A percentile compares a stretch with the other conserved stretches of the same genome.
Conservation (phyloP, 2,329 filamentous ascomycete species). For the Aureobasidium sp. region DNA sequence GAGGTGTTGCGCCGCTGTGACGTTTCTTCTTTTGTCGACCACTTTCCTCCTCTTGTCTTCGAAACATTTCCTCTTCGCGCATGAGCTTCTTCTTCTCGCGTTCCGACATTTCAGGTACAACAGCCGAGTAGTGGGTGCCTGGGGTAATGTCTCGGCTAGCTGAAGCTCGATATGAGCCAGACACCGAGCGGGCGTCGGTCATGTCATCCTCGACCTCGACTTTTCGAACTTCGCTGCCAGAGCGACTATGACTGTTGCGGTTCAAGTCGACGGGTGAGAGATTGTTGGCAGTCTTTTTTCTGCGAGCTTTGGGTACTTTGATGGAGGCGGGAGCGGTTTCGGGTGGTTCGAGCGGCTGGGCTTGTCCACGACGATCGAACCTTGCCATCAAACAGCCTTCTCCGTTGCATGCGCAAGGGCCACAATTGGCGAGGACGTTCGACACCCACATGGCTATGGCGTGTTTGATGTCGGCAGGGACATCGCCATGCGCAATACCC, state of each 20-base stretch:
- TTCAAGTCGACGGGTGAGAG: constrained; percentile 50
- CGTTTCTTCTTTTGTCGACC: constrained; percentile 47
- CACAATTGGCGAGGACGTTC: constrained; percentile 67
- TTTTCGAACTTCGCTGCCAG: constrained; percentile 51
- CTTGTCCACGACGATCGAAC: constrained; percentile 28
- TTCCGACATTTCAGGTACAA: constrained; percentile 50
- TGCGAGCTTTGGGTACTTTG: constrained; percentile 37
- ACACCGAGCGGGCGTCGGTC: constrained; percentile 50
- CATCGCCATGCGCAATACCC: constrained; percentile 3
- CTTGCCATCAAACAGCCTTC: constrained; percentile 30
- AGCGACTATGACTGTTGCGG: constrained; percentile 50
- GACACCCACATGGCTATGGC: constrained; percentile 59
- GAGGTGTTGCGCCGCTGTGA: constrained; percentile 47
- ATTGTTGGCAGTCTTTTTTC: constrained; percentile 42
- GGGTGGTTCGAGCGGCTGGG: constrained; percentile 19
- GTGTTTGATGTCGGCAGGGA: constrained; percentile 31
- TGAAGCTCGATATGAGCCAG: constrained; percentile 47
- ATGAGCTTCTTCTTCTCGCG: constrained; percentile 57
- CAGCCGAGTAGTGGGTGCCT: constrained; percentile 44
- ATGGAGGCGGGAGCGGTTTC: constrained; percentile 19
- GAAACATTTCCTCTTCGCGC: constrained; percentile 56
- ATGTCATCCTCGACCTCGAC: constrained; percentile 44
- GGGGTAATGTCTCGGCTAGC: constrained; percentile 57
- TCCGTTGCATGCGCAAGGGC: constrained; percentile 66
- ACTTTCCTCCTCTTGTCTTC: constrained; percentile 52